Evolutionary conservation across 345 rosid genomes (phyloP).

Genomic region (Eucalyptus regnans): DNA sequence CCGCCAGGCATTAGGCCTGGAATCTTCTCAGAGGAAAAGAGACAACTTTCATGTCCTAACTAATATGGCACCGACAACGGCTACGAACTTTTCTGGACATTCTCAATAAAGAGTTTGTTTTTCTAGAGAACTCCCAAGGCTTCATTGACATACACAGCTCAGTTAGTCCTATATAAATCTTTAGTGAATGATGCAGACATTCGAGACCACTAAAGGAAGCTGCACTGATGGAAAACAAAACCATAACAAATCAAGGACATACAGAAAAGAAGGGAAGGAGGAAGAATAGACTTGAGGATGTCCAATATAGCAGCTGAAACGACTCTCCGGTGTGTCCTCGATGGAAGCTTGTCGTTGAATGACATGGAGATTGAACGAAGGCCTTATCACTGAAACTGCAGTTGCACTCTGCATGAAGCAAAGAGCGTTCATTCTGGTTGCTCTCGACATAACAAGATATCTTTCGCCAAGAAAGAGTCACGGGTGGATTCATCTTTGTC

Average conservation of each 20-base stretch:
- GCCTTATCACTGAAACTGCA: constrained; percentile 4
- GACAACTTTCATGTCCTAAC: not conserved
- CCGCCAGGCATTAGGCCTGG: not conserved
- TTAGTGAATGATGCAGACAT: not conserved
- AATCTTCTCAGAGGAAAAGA: not conserved
- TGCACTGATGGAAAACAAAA: not conserved
- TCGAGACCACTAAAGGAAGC: not conserved
- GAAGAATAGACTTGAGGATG: not conserved
- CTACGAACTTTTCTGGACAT: not conserved
- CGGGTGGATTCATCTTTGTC: not conserved
- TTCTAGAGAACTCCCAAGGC: not conserved
- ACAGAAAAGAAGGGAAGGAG: not conserved
- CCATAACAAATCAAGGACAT: not conserved
- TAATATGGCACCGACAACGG: rapidly evolving
- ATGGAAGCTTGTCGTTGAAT: not conserved
- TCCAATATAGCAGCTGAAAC: not conserved
- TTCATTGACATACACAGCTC: not conserved
- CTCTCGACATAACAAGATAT: not conserved
- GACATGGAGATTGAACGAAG: not conserved
- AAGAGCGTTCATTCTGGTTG: not conserved
- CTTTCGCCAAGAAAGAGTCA: not conserved
- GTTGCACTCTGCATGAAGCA: not conserved
- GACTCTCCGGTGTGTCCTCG: not conserved
- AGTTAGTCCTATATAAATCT: not conserved
- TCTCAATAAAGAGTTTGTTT: not conserved